Conservation (phyloP, 169 alveolate genomes). For the Babesia microti region DNA sequence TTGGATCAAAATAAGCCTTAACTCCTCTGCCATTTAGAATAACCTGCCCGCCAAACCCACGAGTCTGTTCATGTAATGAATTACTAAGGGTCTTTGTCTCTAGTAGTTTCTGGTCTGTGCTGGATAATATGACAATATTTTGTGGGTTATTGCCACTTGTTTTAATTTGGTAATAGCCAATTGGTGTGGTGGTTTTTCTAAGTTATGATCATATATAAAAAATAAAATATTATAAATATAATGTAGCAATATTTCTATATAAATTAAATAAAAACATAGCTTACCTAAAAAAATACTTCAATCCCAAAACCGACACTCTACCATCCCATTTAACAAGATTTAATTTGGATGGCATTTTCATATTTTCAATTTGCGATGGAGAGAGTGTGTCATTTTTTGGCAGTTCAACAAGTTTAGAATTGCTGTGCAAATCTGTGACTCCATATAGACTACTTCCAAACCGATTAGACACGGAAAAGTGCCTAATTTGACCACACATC, state of each 20-base stretch:
- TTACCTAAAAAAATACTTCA: slow-evolving; percentile 48
- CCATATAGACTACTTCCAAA: slow-evolving; percentile 47
- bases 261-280: not conserved
- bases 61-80: slow-evolving; percentile 50
- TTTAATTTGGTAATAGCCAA: slow-evolving; percentile 44
- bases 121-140: slow-evolving; percentile 51
- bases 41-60: slow-evolving; percentile 73
- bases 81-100: slow-evolving; percentile 50
- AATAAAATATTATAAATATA: too few relatives aligned
- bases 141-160: slow-evolving; percentile 11
- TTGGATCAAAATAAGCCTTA: slow-evolving; percentile 71
- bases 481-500: slow-evolving; percentile 20
- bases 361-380: too few relatives aligned
- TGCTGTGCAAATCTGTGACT: slow-evolving; percentile 17
- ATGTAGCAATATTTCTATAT: slow-evolving; percentile 4
- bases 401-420: slow-evolving; percentile 22
- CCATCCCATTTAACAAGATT: slow-evolving; percentile 62
- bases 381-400: slow-evolving; percentile 18
- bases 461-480: slow-evolving; percentile 43
- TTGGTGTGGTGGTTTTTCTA: slow-evolving; percentile 35
- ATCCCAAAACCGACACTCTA: slow-evolving; percentile 46
- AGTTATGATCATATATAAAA: slow-evolving; percentile 21
- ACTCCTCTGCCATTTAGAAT: slow-evolving; percentile 75
- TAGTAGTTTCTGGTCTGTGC: slow-evolving; percentile 35
- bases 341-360: slow-evolving; percentile 43